phyloP scores from a whole-genome alignment of 495 filamentous ascomycete species.

The Penicillium roqueforti region DNA sequence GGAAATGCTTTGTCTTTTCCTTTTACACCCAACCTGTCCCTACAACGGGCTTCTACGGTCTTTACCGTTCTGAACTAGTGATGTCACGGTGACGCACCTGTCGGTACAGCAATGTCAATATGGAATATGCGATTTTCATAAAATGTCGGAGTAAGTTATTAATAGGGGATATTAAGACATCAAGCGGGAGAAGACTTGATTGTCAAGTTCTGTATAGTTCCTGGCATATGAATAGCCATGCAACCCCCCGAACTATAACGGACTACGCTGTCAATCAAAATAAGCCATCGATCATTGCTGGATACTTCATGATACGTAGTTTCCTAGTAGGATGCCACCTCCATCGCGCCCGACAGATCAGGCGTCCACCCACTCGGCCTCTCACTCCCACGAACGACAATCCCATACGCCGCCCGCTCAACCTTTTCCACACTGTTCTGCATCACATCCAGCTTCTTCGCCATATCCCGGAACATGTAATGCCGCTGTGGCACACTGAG shows the following conservation, averaged over 20 bases:
- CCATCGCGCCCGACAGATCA: slow-evolving; percentile 54
- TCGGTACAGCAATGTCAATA: slow-evolving; percentile 5
- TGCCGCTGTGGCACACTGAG: slow-evolving; percentile 49
- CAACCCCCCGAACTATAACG: neutral
- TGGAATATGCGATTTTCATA: neutral
- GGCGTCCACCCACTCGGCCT: slow-evolving; percentile 90
- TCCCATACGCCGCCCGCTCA: slow-evolving; percentile 80
- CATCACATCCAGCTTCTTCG: slow-evolving; percentile 86
- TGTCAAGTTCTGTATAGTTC: neutral
- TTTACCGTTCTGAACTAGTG: slow-evolving; percentile 12
- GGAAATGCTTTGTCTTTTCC: neutral
- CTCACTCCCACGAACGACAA: slow-evolving; percentile 81
- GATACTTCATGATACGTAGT: neutral
- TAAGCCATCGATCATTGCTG: neutral
- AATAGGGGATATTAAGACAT: neutral
- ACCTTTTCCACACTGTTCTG: slow-evolving; percentile 87
- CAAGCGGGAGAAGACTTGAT: neutral
- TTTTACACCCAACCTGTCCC: neutral
- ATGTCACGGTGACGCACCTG: slow-evolving; percentile 26
- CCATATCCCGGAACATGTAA: slow-evolving; percentile 55
- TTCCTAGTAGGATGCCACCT: slow-evolving; percentile 42
- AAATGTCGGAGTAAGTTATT: neutral
- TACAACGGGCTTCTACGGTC: neutral
- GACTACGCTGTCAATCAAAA: neutral
- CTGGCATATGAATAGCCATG: neutral